These are phyloP conservation scores for Leishmania gerbilli DNA, from an alignment of 208 protist genomes.

Conservation along the genomic window DNA sequence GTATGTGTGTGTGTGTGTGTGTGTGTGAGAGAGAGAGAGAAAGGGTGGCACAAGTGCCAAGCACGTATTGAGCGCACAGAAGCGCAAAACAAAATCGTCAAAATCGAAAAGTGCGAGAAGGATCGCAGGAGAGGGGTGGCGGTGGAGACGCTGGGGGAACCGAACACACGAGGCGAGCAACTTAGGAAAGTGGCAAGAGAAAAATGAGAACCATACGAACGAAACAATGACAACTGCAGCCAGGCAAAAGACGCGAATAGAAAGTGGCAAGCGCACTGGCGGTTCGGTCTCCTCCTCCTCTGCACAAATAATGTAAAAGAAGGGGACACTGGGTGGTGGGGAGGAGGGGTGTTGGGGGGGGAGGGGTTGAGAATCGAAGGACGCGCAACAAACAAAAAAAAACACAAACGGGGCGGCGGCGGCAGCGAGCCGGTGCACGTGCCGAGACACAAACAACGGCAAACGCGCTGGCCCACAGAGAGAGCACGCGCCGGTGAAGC, in stretches of 20 bases:
- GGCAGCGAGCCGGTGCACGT: neutral
- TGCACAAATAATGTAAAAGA: neutral
- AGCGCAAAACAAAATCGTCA: neutral
- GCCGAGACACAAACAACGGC: neutral
- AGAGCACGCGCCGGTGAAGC: neutral
- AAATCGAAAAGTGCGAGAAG: neutral
- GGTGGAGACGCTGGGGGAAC: neutral
- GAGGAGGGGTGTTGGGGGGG: neutral
- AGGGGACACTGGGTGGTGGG: neutral
- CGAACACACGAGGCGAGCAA: neutral
- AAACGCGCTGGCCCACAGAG: neutral
- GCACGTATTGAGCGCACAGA: neutral
- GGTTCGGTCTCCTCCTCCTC: neutral
- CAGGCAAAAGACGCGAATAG: neutral
- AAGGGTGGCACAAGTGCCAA: neutral
- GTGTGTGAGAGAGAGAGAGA: neutral
- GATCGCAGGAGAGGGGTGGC: neutral
- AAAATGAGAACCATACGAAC: conserved; percentile 5
- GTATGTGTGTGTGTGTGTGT: neutral
- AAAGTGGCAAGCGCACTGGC: neutral
- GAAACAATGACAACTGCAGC: neutral
- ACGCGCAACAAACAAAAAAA: neutral
- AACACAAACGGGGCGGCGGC: neutral
- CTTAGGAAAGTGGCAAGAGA: neutral
- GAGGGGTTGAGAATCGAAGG: neutral